Evolutionary conservation across 331 rosid species (phyloP).

Genomic region (Acacia pycnantha): DNA sequence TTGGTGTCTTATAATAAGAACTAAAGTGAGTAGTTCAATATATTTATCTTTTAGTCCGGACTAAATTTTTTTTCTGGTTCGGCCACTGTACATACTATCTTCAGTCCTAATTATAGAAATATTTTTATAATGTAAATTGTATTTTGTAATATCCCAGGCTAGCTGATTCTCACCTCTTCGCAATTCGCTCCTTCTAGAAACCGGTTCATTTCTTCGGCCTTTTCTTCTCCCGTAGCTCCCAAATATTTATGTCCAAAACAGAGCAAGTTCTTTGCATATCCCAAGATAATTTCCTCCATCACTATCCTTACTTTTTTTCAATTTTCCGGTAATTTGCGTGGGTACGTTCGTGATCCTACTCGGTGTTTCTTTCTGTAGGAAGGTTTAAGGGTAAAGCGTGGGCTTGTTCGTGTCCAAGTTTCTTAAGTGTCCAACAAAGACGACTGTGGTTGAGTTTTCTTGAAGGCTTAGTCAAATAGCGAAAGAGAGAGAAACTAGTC

Average conservation of each 20-base stretch:
- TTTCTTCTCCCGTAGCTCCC: conserved; percentile 21
- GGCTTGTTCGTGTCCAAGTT: conserved; percentile 26
- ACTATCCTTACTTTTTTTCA: background rate
- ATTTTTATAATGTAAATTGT: too few relatives aligned
- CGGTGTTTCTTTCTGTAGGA: conserved; percentile 33
- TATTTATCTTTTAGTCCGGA: too few relatives aligned
- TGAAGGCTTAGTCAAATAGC: conserved; percentile 39
- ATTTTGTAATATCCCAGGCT: background rate
- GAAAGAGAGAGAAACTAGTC: background rate
- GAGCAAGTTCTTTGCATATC: background rate
- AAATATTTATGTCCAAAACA: conserved; percentile 1
- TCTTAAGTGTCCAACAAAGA: conserved; percentile 32
- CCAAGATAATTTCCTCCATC: background rate
- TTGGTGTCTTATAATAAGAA: too few relatives aligned
- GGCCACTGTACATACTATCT: too few relatives aligned
- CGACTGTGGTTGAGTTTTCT: conserved; percentile 50
- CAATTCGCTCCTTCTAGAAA: conserved; percentile 29
- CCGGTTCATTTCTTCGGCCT: background rate
- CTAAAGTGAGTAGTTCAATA: too few relatives aligned
- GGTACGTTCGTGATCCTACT: background rate
- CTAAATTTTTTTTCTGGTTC: too few relatives aligned
- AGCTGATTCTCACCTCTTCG: conserved; percentile 10
- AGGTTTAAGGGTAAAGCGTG: conserved; percentile 33
- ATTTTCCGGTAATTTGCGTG: conserved; percentile 7
- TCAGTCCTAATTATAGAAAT: too few relatives aligned